Conservation (phyloP, 345 rosid genomes). For the Camelina laxa region DNA sequence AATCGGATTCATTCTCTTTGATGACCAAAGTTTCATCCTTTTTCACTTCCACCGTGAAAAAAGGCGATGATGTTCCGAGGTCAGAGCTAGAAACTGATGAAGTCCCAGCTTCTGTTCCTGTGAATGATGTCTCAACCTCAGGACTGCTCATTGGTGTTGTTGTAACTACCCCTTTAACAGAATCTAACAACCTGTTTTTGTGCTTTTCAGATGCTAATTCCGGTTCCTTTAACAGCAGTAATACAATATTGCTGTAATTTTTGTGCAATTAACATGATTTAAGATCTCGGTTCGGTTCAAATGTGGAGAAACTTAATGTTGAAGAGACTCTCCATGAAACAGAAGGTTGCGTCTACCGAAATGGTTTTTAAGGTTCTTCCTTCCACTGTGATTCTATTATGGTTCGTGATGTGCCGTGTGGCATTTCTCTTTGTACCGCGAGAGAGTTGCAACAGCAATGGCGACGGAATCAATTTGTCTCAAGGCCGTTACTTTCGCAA, state of each 20-base stretch:
- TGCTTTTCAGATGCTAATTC: constrained; percentile 55
- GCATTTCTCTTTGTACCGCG: constrained; percentile 16
- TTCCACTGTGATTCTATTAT: not conserved
- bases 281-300: no score
- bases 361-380: not conserved
- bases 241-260: no score
- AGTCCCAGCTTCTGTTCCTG: constrained; percentile 87
- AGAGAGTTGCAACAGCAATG: constrained; percentile 6
- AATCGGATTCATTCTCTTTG: constrained; percentile 68
- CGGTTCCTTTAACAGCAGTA: constrained; percentile 56
- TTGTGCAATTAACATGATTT: no score
- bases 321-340: not conserved
- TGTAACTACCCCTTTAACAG: constrained; percentile 57
- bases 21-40: constrained; percentile 55
- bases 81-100: constrained; percentile 98
- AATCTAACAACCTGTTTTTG: constrained; percentile 52
- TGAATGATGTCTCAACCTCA: constrained; percentile 88
- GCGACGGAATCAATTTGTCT: constrained; percentile 45
- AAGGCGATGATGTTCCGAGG: constrained; percentile 79
- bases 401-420: not conserved
- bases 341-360: constrained; percentile 4
- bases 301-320: no score
- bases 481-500: constrained; percentile 29
- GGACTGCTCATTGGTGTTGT: constrained; percentile 94
- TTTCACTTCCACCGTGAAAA: constrained; percentile 59